A percentile compares a stretch with the other conserved stretches of the same genome.
phyloP scores from a whole-genome alignment of 257 asterid species.

The Lantana camara region DNA sequence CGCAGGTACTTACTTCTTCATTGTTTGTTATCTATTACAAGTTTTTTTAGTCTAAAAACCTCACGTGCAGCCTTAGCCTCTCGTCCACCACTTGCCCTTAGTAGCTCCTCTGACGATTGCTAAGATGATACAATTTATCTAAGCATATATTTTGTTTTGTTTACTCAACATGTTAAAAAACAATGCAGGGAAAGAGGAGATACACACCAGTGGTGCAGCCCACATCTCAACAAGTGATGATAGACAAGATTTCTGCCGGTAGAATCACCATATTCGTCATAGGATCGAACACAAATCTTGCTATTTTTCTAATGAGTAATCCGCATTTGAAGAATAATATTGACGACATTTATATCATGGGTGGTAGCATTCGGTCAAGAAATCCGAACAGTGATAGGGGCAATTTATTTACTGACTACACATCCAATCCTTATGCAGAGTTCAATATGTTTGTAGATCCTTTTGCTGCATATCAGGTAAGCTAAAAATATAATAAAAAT shows the following conservation, averaged over 20 bases:
- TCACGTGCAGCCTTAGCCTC: too few relatives aligned
- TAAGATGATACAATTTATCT: too few relatives aligned
- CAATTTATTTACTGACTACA: slow-evolving; percentile 63
- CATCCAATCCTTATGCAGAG: slow-evolving; percentile 82
- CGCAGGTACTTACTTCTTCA: too few relatives aligned
- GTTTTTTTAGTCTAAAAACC: too few relatives aligned
- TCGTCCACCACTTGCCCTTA: background rate
- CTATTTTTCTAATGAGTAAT: slow-evolving; percentile 66
- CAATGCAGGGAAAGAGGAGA: slow-evolving; percentile 60
- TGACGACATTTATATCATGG: slow-evolving; percentile 77
- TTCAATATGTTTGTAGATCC: slow-evolving; percentile 86
- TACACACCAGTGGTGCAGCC: slow-evolving; percentile 77
- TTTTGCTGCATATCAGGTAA: slow-evolving; percentile 91
- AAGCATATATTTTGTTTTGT: too few relatives aligned
- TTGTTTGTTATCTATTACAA: background rate
- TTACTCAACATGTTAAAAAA: too few relatives aligned
- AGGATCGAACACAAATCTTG: slow-evolving; percentile 71
- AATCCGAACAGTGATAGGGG: slow-evolving; percentile 78
- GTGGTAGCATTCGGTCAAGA: slow-evolving; percentile 72
- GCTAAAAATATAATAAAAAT: too few relatives aligned
- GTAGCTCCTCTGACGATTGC: too few relatives aligned
- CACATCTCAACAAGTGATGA: slow-evolving; percentile 75
- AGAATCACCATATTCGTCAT: slow-evolving; percentile 59
- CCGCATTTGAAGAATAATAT: slow-evolving; percentile 74
- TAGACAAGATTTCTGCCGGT: slow-evolving; percentile 65